Conservation (phyloP, 306 rosid species). For the Trifolium repens region DNA sequence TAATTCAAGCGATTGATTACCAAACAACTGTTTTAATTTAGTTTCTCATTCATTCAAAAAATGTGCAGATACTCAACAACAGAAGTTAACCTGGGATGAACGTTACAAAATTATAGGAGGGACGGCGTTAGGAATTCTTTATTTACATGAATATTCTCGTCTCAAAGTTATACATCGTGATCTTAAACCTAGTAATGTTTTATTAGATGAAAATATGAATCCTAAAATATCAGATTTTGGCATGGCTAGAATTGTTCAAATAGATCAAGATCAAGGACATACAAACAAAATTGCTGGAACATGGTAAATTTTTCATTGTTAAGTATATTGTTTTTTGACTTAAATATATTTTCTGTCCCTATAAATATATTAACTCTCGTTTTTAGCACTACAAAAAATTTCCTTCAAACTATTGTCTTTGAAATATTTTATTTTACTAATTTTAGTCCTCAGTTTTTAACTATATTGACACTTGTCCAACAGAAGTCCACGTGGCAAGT, state of each 20-base stretch:
- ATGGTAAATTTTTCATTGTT: conserved; percentile 36
- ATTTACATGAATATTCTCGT: conserved; percentile 49
- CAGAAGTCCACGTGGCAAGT: neutral
- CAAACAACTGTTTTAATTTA: neutral
- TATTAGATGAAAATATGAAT: conserved; percentile 43
- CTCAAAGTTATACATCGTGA: conserved; percentile 55
- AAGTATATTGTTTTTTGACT: neutral
- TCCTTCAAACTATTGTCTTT: neutral
- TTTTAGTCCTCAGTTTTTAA: neutral
- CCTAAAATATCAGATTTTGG: conserved; percentile 58
- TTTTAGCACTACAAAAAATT: neutral
- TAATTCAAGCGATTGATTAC: neutral
- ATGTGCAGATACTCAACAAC: neutral
- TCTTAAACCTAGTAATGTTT: conserved; percentile 48
- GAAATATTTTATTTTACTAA: neutral
- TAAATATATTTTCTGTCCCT: neutral
- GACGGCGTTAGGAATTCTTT: conserved; percentile 41
- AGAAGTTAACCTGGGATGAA: neutral
- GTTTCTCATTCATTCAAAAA: neutral
- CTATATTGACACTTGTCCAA: neutral
- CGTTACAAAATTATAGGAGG: conserved; percentile 44
- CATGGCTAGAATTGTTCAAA: conserved; percentile 41
- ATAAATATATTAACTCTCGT: neutral
- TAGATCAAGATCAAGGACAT: conserved; percentile 27
- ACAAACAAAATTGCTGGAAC: conserved; percentile 49